phyloP scores from a whole-genome alignment of 208 protist species.

The Leptomonas pyrrhocoris region DNA sequence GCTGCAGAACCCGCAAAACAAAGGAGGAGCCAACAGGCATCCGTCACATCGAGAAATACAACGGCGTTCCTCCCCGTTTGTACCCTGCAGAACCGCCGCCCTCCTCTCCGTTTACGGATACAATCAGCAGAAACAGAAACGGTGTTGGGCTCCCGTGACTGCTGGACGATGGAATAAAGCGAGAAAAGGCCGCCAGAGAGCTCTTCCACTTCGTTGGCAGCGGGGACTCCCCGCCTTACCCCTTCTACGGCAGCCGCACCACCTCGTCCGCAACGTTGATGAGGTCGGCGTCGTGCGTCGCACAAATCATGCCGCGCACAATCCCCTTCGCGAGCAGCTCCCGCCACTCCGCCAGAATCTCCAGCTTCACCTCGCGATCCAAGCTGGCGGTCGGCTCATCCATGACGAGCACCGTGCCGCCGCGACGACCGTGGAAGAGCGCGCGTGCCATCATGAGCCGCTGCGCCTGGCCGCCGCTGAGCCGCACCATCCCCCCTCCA shows the following conservation, averaged over 20 bases:
- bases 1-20: too few relatives aligned
- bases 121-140: too few relatives aligned
- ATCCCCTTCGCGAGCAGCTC: constrained; percentile 44
- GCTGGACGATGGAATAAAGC: too few relatives aligned
- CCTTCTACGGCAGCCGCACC: constrained; percentile 35
- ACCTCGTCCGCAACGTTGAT: constrained; percentile 63
- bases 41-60: too few relatives aligned
- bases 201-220: too few relatives aligned
- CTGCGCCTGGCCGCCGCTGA: constrained; percentile 74
- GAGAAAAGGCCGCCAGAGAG: too few relatives aligned
- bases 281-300: constrained; percentile 67
- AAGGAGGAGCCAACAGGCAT: too few relatives aligned
- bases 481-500: constrained; percentile 48
- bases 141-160: too few relatives aligned
- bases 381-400: constrained; percentile 80
- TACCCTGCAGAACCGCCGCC: too few relatives aligned
- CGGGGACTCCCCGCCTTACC: too few relatives aligned
- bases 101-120: too few relatives aligned
- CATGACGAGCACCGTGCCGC: constrained; percentile 70
- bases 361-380: constrained; percentile 50
- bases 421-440: constrained; percentile 49
- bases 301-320: constrained; percentile 57
- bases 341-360: constrained; percentile 51
- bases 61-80: too few relatives aligned
- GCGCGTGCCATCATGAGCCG: constrained; percentile 81